Evolutionary conservation across 306 rosid genomes (phyloP).

Genomic region (Malus sieversii): DNA sequence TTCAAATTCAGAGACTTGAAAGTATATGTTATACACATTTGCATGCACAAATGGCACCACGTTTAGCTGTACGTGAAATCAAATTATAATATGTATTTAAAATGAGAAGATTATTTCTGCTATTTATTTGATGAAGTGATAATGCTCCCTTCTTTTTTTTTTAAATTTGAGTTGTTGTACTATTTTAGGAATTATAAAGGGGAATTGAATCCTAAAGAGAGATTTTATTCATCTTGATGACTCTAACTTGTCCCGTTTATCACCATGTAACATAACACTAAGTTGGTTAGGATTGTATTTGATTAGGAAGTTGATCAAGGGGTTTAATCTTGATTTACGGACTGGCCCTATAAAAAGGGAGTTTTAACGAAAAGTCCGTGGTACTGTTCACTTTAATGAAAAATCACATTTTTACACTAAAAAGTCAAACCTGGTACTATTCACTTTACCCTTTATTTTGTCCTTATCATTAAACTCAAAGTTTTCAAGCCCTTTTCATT

Average conservation of each 20-base stretch:
- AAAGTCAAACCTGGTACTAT: no score
- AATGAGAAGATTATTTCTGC: background rate
- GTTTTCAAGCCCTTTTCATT: no score
- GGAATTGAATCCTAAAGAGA: background rate
- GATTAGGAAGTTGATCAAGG: background rate
- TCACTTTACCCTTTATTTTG: no score
- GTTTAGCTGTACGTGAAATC: background rate
- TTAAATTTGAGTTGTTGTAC: background rate
- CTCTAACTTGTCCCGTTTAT: background rate
- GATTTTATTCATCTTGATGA: background rate
- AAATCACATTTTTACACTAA: no score
- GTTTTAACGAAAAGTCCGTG: no score
- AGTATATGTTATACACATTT: background rate
- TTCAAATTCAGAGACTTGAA: background rate
- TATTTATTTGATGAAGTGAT: background rate
- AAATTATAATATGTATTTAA: background rate
- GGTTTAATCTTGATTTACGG: background rate
- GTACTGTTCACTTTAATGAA: no score
- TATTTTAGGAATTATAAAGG: background rate
- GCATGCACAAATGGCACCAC: background rate
- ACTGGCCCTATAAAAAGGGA: background rate
- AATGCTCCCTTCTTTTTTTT: background rate
- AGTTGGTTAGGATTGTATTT: background rate
- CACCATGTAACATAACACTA: background rate
- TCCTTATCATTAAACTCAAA: no score